These are phyloP conservation scores for Plasmodium relictum DNA, from an alignment of 169 alveolate genomes.

Conservation along the genomic window DNA sequence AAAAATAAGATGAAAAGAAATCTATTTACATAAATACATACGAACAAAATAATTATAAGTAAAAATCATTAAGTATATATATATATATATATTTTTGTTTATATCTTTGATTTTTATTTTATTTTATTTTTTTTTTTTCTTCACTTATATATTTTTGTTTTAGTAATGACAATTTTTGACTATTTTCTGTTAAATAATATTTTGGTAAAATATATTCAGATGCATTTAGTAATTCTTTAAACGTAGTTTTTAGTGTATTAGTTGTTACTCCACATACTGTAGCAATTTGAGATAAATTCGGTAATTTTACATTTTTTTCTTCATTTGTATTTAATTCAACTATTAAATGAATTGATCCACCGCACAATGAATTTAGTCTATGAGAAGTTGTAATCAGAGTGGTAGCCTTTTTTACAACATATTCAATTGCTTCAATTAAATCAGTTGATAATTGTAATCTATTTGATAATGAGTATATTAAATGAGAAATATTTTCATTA, in stretches of 20 bases:
- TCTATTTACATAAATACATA: too few relatives aligned
- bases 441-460: constrained; percentile 81
- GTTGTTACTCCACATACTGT: constrained; percentile 83
- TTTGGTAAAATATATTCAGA: constrained; percentile 80
- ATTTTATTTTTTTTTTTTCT: constrained; percentile 16
- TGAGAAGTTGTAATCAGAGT: constrained; percentile 85
- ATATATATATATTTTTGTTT: not conserved
- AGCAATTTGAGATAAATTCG: constrained; percentile 77
- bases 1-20: too few relatives aligned
- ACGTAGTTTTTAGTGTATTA: constrained; percentile 81
- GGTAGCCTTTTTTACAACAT: constrained; percentile 85
- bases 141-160: constrained; percentile 35
- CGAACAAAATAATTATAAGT: too few relatives aligned
- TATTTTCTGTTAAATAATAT: constrained; percentile 24
- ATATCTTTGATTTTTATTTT: not conserved
- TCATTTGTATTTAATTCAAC: constrained; percentile 75
- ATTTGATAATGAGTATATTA: constrained; percentile 86
- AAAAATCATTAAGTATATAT: not conserved
- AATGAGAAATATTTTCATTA: constrained; percentile 86
- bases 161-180: constrained; percentile 8
- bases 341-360: constrained; percentile 87
- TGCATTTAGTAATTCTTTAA: constrained; percentile 79
- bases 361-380: constrained; percentile 89
- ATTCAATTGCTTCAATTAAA: constrained; percentile 84
- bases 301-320: constrained; percentile 36